Evolutionary conservation across 768 basidiomycete species (phyloP).

Genomic region (Mycena rebaudengoi): DNA sequence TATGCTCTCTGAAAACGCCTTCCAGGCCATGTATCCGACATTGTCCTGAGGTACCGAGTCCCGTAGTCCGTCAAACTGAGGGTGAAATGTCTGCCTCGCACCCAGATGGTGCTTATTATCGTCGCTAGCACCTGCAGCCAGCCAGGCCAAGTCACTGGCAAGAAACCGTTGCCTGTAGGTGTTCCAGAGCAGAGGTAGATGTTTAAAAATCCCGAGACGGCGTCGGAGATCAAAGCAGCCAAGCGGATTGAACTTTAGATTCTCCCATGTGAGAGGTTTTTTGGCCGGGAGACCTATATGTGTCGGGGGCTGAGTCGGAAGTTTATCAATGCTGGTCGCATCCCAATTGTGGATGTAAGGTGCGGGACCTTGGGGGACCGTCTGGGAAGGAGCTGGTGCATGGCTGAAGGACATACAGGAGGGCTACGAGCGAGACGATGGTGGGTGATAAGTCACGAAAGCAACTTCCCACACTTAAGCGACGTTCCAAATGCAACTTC

Average conservation of each 20-base stretch:
- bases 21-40: neutral
- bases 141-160: slow-evolving; percentile 5
- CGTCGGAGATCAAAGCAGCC: slow-evolving; percentile 8
- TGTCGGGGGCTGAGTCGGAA: neutral
- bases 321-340: neutral
- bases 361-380: too few relatives aligned
- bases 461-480: too few relatives aligned
- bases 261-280: neutral
- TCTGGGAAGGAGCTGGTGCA: too few relatives aligned
- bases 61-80: neutral
- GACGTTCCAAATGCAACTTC: too few relatives aligned
- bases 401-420: too few relatives aligned
- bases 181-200: neutral
- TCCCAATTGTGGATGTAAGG: too few relatives aligned
- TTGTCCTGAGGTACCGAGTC: neutral
- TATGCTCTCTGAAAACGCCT: neutral
- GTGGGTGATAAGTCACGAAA: too few relatives aligned
- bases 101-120: neutral
- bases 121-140: neutral
- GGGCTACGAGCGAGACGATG: too few relatives aligned
- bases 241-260: neutral
- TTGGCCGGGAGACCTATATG: neutral
- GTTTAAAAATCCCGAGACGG: neutral
- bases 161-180: neutral
- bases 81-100: neutral